These are phyloP conservation scores for Carex myosuroides DNA, from an alignment of 176 grass and related monocot species.

Conservation along the genomic window DNA sequence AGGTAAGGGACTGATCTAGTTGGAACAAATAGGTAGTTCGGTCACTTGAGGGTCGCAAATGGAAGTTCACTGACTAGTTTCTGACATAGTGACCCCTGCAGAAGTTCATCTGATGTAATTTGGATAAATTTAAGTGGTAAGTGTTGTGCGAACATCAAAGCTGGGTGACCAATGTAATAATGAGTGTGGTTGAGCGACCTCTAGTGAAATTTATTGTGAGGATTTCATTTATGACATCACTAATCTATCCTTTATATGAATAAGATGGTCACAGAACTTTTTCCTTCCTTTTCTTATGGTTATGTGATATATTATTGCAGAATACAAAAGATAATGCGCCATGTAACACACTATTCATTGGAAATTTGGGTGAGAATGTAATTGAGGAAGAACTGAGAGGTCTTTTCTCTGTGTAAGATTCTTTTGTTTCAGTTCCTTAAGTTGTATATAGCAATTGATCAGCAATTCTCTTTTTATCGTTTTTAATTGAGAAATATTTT, in stretches of 20 bases:
- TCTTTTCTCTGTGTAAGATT: constrained; percentile 83
- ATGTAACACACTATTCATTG: constrained; percentile 98
- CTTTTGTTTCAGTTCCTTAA: constrained; percentile 5
- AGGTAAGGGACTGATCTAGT: neutral
- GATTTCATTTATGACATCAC: neutral
- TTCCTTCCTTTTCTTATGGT: neutral
- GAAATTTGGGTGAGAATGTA: constrained; percentile 97
- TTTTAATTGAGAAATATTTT: constrained; percentile 1
- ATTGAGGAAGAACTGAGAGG: constrained; percentile 86
- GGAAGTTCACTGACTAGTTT: neutral
- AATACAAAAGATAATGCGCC: constrained; percentile 99
- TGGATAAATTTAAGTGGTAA: neutral
- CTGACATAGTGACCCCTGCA: neutral
- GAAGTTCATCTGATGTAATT: neutral
- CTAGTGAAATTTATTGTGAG: neutral
- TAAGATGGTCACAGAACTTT: neutral
- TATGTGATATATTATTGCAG: constrained; percentile 42
- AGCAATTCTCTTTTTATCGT: neutral
- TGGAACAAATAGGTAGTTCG: neutral
- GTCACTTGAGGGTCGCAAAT: neutral
- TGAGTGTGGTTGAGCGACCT: neutral
- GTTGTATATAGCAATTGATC: neutral
- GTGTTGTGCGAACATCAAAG: neutral
- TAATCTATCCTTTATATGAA: constrained; percentile 1
- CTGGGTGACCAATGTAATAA: neutral